These are phyloP conservation scores for Jaltomata sinuosa DNA, from an alignment of 257 asterid genomes.

Conservation along the genomic window DNA sequence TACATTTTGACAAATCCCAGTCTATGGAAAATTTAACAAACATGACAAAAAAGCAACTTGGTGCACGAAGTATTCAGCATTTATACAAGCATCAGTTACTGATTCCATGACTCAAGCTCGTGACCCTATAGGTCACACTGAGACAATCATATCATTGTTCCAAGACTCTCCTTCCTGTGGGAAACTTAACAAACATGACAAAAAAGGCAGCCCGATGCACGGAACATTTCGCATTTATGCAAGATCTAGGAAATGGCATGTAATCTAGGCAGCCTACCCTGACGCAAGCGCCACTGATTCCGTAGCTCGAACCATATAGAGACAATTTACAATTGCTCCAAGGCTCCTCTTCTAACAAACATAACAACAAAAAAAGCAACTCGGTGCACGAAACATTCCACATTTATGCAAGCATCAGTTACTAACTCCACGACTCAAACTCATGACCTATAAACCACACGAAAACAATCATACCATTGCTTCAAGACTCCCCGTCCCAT, in stretches of 20 bases:
- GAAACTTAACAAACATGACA: background rate
- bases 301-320: background rate
- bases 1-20: background rate
- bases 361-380: too few species aligned
- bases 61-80: background rate
- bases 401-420: too few species aligned
- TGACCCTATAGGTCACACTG: too few species aligned
- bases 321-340: too few species aligned
- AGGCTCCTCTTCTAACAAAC: too few species aligned
- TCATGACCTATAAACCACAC: too few species aligned
- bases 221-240: background rate
- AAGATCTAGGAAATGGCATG: accelerated
- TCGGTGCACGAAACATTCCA: too few species aligned
- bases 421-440: background rate
- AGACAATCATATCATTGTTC: too few species aligned
- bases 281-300: background rate
- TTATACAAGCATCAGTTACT: too few species aligned
- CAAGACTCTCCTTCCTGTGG: too few species aligned
- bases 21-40: background rate
- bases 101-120: too few species aligned
- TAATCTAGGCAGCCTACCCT: background rate
- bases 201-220: background rate
- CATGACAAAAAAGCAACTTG: background rate
- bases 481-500: background rate
- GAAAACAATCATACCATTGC: background rate